These are phyloP conservation scores for Penicillium coprophilum DNA, from an alignment of 495 filamentous ascomycete genomes.

Conservation along the genomic window DNA sequence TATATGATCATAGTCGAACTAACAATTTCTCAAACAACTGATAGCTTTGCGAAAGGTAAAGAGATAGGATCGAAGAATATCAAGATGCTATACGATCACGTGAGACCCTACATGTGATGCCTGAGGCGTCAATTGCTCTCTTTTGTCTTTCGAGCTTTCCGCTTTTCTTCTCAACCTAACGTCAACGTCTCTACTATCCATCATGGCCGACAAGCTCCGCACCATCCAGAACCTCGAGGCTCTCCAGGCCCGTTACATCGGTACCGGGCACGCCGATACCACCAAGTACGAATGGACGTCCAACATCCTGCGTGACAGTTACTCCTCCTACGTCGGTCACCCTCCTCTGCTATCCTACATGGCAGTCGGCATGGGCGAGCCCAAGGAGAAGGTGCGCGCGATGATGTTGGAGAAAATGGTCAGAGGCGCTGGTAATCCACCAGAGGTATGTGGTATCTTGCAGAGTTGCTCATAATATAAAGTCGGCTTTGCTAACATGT, in stretches of 20 bases:
- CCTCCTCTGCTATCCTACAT: constrained; percentile 87
- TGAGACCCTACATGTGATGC: neutral
- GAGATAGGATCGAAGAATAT: neutral
- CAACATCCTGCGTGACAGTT: constrained; percentile 85
- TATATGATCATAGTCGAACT: neutral
- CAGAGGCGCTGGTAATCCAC: constrained; percentile 81
- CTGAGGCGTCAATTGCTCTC: neutral
- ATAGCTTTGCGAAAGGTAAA: neutral
- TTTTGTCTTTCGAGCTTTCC: constrained; percentile 5
- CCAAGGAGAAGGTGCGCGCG: constrained; percentile 73
- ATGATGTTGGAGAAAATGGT: constrained; percentile 91
- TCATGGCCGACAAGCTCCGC: constrained; percentile 93
- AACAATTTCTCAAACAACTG: neutral
- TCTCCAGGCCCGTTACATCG: constrained; percentile 89
- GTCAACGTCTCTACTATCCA: constrained; percentile 13
- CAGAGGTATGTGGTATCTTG: constrained; percentile 47
- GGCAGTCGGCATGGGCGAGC: constrained; percentile 81
- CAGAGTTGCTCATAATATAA: neutral
- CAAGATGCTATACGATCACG: constrained; percentile 1
- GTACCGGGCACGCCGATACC: constrained; percentile 97
- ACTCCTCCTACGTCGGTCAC: constrained; percentile 83
- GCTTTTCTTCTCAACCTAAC: neutral
- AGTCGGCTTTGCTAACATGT: constrained; percentile 11
- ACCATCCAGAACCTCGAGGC: constrained; percentile 95
- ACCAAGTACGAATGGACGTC: constrained; percentile 94